Evolutionary conservation across 768 basidiomycete genomes (phyloP), one percentile per base, ranked within the genome.

Genomic region (Leccinum aurantiacum): DNA sequence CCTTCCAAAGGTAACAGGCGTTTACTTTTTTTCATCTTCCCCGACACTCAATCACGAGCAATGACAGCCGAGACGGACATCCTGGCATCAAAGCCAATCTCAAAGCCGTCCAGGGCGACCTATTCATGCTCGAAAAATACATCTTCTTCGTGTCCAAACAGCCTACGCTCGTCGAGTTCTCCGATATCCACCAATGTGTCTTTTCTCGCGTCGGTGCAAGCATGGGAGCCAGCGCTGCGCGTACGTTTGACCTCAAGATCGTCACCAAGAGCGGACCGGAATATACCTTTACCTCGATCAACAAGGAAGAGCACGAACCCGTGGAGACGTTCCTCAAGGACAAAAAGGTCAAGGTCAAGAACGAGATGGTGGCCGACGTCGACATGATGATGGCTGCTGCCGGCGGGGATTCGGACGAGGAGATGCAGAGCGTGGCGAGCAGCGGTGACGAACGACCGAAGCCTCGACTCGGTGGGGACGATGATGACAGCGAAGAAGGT

Each of bases 111-210:
- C 94, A 96, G 74, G 97, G 97, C 61, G 95, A 98, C 72, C 85
- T 99, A 33, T 98, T 97, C 83, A 85, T 98, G 81, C 88, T 99
- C 63, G 97, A 98, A 69, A 98, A 98, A 83, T 93, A 90, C 74
- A 82, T 99, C 52, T 93, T 99, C 77, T 98, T 98, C 78, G 93
- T 98, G 62, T 95, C 96, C 58, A 98, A 98, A 75, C 89, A 91
- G 65, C 96, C 97, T 1, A 86, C 87, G 35, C 88, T 97, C 68
- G 83, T 98, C 67, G 93, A 96, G 66, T 86, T 95, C 63, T 83
- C 85, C 56, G 93, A 97, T 66, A 91, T 98, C 62, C 88, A 92
- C 63, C 89, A 90, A 73, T 90, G 91, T 60, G 81, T 93, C 54
- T 97, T 98, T 81, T 96, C 94, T 9, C 91, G 95, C 59, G 90